Evolutionary conservation across 2,329 filamentous ascomycete species (phyloP).

Genomic region (Knufia fluminis): DNA sequence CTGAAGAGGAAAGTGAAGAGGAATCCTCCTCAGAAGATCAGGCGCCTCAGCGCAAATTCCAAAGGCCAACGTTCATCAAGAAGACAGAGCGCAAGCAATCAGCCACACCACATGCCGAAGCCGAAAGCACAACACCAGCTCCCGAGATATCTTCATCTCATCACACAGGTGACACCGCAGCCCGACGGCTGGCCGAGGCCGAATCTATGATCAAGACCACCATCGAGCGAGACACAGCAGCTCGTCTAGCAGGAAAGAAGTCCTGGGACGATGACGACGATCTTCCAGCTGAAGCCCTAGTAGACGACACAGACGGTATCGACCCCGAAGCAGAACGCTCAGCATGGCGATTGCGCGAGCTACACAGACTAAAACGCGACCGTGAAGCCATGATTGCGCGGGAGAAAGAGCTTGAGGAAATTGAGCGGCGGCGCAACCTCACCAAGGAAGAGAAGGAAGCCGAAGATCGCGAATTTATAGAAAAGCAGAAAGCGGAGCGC

Average conservation of each 20-base stretch:
- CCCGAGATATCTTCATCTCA: slow-evolving; percentile 10
- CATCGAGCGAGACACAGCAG: slow-evolving; percentile 69
- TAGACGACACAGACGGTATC: slow-evolving; percentile 80
- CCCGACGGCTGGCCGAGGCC: slow-evolving; percentile 58
- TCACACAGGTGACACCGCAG: slow-evolving; percentile 29
- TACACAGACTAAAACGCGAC: slow-evolving; percentile 79
- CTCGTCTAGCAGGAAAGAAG: slow-evolving; percentile 65
- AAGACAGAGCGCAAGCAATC: slow-evolving; percentile 48
- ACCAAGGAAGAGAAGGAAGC: slow-evolving; percentile 75
- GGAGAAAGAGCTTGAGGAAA: slow-evolving; percentile 78
- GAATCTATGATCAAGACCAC: slow-evolving; percentile 82
- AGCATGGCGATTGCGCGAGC: slow-evolving; percentile 87
- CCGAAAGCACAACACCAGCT: slow-evolving; percentile 14
- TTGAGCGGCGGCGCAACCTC: slow-evolving; percentile 78
- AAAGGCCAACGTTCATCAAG: slow-evolving; percentile 59
- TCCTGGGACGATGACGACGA: slow-evolving; percentile 67
- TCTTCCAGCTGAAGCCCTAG: slow-evolving; percentile 59
- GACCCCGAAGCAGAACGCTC: slow-evolving; percentile 83
- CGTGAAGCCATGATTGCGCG: slow-evolving; percentile 72
- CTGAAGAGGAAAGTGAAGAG: slow-evolving; percentile 39
- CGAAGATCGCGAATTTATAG: slow-evolving; percentile 73
- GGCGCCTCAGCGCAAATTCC: slow-evolving; percentile 44
- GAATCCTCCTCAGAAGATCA: slow-evolving; percentile 54
- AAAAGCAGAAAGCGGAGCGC: slow-evolving; percentile 65
- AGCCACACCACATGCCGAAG: slow-evolving; percentile 7